phyloP scores from a whole-genome alignment of 495 filamentous ascomycete genomes.

The Xylaria curta region DNA sequence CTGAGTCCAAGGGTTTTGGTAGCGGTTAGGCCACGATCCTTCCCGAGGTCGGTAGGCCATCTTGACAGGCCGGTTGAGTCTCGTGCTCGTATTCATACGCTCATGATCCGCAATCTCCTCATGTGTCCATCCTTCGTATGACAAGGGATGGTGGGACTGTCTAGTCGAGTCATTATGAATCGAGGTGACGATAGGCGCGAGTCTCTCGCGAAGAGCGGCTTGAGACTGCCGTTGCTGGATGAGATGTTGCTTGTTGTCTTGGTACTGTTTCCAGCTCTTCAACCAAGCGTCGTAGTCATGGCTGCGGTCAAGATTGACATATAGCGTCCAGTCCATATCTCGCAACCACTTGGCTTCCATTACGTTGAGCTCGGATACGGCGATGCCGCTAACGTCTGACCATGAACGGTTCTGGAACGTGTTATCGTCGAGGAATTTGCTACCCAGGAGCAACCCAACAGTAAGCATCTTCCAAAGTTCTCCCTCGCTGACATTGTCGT shows the following conservation, averaged over 20 bases:
- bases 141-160: constrained; percentile 38
- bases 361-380: constrained; percentile 84
- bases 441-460: constrained; percentile 84
- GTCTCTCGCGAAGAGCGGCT: constrained; percentile 50
- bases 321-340: constrained; percentile 84
- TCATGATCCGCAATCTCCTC: constrained; percentile 60
- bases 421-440: constrained; percentile 98
- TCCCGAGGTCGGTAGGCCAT: constrained; percentile 57
- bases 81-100: constrained; percentile 50
- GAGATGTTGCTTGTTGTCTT: constrained; percentile 65
- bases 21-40: constrained; percentile 48
- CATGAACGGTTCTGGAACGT: constrained; percentile 99
- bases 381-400: constrained; percentile 95
- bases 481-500: constrained; percentile 62
- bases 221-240: constrained; percentile 46
- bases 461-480: constrained; percentile 93
- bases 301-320: constrained; percentile 81
- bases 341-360: constrained; percentile 92
- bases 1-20: constrained; percentile 40
- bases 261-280: constrained; percentile 83
- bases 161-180: constrained; percentile 66
- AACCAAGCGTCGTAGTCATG: constrained; percentile 86
- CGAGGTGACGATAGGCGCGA: constrained; percentile 66
- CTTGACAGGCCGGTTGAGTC: constrained; percentile 50
- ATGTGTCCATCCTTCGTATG: constrained; percentile 59